phyloP scores from a whole-genome alignment of 2,329 filamentous ascomycete genomes.

The Cercospora sesami region DNA sequence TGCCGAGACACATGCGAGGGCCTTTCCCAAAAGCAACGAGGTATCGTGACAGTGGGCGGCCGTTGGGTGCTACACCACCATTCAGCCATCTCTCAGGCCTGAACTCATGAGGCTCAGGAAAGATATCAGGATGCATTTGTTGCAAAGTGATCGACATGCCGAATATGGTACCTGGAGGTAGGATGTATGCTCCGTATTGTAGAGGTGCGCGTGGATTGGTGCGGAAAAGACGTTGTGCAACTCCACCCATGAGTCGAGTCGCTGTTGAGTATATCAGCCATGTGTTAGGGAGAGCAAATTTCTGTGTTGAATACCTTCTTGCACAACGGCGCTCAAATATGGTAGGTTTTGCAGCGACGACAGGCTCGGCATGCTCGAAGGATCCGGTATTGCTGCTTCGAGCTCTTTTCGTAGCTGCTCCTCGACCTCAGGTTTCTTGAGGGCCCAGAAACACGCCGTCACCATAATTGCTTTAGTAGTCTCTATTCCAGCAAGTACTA shows the following conservation, averaged over 20 bases:
- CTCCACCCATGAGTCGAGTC: conserved; percentile 26
- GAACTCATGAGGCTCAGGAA: conserved; percentile 15
- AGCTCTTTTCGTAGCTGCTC: conserved; percentile 44
- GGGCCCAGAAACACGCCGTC: conserved; percentile 45
- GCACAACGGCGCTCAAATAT: neutral
- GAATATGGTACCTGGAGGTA: neutral
- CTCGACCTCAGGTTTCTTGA: conserved; percentile 40
- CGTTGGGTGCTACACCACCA: conserved; percentile 8
- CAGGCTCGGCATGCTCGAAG: conserved; percentile 2
- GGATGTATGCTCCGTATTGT: neutral
- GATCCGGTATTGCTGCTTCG: conserved; percentile 19
- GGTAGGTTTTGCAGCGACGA: neutral
- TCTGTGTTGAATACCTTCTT: neutral
- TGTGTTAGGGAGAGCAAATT: conserved; percentile 2
- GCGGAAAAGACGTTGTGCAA: conserved; percentile 20
- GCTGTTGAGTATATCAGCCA: conserved; percentile 20
- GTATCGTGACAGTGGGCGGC: conserved; percentile 15
- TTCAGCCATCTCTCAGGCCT: conserved; percentile 8
- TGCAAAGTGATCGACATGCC: conserved; percentile 1
- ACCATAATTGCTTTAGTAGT: conserved; percentile 47
- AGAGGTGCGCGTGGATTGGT: neutral
- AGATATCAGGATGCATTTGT: conserved; percentile 9
- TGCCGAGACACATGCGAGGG: conserved; percentile 16
- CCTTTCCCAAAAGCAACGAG: conserved; percentile 16
- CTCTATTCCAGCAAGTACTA: conserved; percentile 43